phyloP scores from a whole-genome alignment of 352 stramenopile genomes.

The Globisporangium cederbergense region DNA sequence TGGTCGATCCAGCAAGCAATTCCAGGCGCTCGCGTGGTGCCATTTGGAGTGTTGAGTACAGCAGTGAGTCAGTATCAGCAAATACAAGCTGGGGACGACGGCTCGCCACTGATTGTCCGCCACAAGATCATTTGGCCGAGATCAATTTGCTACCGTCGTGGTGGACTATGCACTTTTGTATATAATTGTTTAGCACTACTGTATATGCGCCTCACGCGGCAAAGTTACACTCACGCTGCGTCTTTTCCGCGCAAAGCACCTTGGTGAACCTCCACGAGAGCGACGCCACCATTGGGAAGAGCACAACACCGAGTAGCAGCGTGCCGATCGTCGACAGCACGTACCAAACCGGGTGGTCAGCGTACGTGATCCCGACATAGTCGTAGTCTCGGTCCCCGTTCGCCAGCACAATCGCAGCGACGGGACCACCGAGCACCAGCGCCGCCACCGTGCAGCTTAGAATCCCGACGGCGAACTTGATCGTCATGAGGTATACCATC shows the following conservation, averaged over 20 bases:
- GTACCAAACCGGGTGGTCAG: constrained; percentile 16
- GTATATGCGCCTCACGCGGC: neutral
- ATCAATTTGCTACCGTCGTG: no score
- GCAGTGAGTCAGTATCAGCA: no score
- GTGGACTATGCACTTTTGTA: no score
- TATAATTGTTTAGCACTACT: no score
- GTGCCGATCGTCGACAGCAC: constrained; percentile 5
- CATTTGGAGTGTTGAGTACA: no score
- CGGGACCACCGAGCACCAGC: constrained; percentile 26
- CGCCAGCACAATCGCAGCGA: constrained; percentile 21
- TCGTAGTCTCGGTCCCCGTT: neutral
- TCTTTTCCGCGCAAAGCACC: constrained; percentile 12
- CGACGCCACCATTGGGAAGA: constrained; percentile 7
- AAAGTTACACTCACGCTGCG: neutral
- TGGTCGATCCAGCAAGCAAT: no score
- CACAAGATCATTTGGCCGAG: no score
- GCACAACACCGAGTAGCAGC: constrained; percentile 6
- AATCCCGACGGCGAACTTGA: constrained; percentile 39
- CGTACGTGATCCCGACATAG: constrained; percentile 3
- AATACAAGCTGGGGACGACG: no score
- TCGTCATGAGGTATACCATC: constrained; percentile 42
- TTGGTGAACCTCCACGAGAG: constrained; percentile 17
- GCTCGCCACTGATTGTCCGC: no score
- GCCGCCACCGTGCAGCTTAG: constrained; percentile 28
- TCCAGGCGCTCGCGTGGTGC: no score